phyloP scores from a whole-genome alignment of 139 green algal species.

The Auxenochlorella protothecoides region DNA sequence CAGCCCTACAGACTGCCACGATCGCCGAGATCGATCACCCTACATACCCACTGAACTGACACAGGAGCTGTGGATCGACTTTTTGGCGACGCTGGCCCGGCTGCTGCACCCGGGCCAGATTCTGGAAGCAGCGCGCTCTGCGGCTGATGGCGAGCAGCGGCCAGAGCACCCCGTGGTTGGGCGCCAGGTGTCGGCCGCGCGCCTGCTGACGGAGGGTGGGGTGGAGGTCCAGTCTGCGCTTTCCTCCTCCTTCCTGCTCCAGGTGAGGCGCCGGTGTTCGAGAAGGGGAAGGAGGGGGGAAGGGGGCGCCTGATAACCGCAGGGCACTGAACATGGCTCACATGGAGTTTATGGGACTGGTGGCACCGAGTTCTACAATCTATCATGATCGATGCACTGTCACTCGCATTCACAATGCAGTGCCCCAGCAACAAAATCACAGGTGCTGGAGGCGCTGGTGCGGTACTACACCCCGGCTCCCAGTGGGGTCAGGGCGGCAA shows the following conservation, averaged over 20 bases:
- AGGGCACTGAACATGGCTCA: no score
- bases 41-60: neutral
- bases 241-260: constrained; percentile 25
- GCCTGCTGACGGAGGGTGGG: no score
- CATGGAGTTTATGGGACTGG: no score
- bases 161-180: no score
- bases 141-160: neutral
- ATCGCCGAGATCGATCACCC: neutral
- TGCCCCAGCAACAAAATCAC: neutral
- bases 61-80: constrained; percentile 39
- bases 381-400: no score
- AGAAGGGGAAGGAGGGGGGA: neutral
- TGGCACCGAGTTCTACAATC: no score
- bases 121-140: constrained; percentile 6
- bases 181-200: no score
- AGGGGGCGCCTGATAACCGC: no score
- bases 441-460: constrained; percentile 36
- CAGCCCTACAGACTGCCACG: neutral
- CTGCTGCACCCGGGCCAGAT: constrained; percentile 30
- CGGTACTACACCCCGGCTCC: constrained; percentile 37
- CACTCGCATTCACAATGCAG: no score
- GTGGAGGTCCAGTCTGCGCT: constrained; percentile 18
- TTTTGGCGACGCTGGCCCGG: constrained; percentile 25
- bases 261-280: constrained; percentile 17
- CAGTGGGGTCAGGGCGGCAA: constrained; percentile 42